Conservation (phyloP, 768 basidiomycete species). For the Pisolithus marmoratus region DNA sequence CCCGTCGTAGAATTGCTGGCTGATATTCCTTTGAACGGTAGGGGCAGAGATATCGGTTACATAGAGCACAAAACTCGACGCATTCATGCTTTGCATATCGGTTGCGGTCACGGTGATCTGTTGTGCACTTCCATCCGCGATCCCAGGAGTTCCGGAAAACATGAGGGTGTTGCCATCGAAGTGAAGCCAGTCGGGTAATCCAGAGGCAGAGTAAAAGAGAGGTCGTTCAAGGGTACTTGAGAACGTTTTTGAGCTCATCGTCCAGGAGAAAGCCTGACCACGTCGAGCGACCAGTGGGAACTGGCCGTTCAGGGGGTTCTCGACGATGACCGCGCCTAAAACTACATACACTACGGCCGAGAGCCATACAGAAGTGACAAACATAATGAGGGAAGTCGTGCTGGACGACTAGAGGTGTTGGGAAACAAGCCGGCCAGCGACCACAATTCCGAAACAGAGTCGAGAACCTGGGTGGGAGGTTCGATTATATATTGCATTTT, state of each 20-base stretch:
- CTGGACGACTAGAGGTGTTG: constrained; percentile 33
- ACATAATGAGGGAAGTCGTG: constrained; percentile 59
- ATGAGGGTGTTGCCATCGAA: constrained; percentile 59
- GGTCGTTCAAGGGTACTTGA: constrained; percentile 37
- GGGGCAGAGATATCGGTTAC: constrained; percentile 53
- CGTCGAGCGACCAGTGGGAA: constrained; percentile 74
- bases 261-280: constrained; percentile 60
- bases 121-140: constrained; percentile 56
- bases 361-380: constrained; percentile 52
- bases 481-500: not conserved
- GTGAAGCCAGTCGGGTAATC: constrained; percentile 69
- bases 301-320: constrained; percentile 63
- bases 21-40: constrained; percentile 45
- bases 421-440: constrained; percentile 56
- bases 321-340: constrained; percentile 45
- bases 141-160: constrained; percentile 65
- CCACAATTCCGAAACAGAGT: constrained; percentile 31
- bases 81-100: constrained; percentile 45
- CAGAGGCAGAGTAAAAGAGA: constrained; percentile 46
- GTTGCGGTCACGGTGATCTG: constrained; percentile 59
- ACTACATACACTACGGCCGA: constrained; percentile 34
- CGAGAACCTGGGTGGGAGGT: not conserved
- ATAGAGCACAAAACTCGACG: constrained; percentile 50
- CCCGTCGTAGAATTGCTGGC: constrained; percentile 51
- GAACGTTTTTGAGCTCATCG: constrained; percentile 65